Percentiles rank a stretch among this genome's conserved stretches.
These are phyloP conservation scores for Candida verbasci DNA, from an alignment of 805 yeast species.

Conservation along the genomic window DNA sequence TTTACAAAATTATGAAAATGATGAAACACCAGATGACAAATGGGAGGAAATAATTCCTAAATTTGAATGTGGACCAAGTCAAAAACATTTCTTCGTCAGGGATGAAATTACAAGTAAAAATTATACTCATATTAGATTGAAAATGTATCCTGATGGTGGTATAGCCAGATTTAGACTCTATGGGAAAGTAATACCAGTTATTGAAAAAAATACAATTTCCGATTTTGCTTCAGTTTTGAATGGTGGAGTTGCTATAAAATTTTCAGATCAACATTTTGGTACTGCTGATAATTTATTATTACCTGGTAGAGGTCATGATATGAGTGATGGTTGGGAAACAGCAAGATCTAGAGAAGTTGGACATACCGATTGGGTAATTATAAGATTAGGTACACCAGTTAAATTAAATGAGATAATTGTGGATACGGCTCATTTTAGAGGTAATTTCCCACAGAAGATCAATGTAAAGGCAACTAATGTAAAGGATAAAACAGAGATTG, in stretches of 20 bases:
- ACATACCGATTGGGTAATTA: conserved; percentile 89
- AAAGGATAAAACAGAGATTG: conserved; percentile 34
- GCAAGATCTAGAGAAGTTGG: conserved; percentile 77
- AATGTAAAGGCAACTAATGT: conserved; percentile 57
- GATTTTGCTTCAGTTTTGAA: conserved; percentile 79
- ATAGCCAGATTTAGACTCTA: conserved; percentile 90
- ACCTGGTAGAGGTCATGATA: conserved; percentile 93
- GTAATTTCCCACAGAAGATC: conserved; percentile 86
- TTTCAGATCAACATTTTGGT: conserved; percentile 92
- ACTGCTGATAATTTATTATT: conserved; percentile 82
- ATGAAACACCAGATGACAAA: conserved; percentile 19
- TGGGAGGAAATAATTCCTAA: conserved; percentile 75
- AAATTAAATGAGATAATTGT: conserved; percentile 58
- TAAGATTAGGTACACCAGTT: conserved; percentile 68
- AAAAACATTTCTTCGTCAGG: conserved; percentile 76
- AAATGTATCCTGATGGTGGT: conserved; percentile 98
- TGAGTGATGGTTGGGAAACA: conserved; percentile 99
- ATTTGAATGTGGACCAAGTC: conserved; percentile 84
- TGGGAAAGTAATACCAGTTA: conserved; percentile 78
- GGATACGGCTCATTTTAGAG: conserved; percentile 92
- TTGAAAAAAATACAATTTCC: conserved; percentile 49
- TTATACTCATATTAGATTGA: conserved; percentile 77
- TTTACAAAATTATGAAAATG: conserved; percentile 27
- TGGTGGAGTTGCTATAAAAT: conserved; percentile 84
- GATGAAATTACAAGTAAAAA: conserved; percentile 50